Base-by-base conservation (phyloP, 1,284 basidiomycete genomes). In the Phenoliferia sp. region DNA sequence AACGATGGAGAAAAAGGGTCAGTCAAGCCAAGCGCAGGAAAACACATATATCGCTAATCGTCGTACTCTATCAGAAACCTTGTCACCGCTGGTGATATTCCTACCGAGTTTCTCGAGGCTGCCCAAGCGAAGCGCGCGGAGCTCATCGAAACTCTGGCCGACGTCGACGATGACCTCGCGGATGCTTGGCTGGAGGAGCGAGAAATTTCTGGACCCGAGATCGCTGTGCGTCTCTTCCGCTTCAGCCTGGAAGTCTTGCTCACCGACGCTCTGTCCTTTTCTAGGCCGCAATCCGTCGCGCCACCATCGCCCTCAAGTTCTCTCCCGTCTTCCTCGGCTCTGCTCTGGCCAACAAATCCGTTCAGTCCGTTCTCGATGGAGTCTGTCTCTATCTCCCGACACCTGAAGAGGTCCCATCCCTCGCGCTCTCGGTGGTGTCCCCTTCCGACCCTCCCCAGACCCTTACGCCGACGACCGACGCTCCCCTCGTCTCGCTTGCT, bases 271-370 rank as follows among this genome's bases (percentile, higher is more conserved):
- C 36, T 3, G 5, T 36, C 6, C n/a, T 17, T 12, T 3, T n/a
- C n/a, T 62, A 71, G 68, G 66, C 84, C 61, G 94, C 94, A 17
- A 90, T 99, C 75, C 88, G 94, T 48, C 90, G 95, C 39, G 86
- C 92, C 4, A 99, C 96, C 1, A 86, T 92, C 73, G 81, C 83
- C 12, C 88, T 94, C 78, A 92, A 90, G 75, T 99, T 99, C 80
- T 91, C 91, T 0, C 96, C 96, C 1, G 96, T 99, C 66, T 98
- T 97, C 82, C 83, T 99, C 70, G 96, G 96, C 52, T 96, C 94
- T 9, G 96, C 96, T 0, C 90, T 99, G 79, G 98, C 98, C 83
- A 99, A 99, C 81, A 96, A 93, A 29, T 93, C 88, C 65, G 91
- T 99, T 3, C 96, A 99, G 79, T 87, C 93, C 22, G 84, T 99